Evolutionary conservation across 1,284 basidiomycete genomes (phyloP), one percentile per base, ranked within the genome.

Genomic region (Phaffia rhodozyma): DNA sequence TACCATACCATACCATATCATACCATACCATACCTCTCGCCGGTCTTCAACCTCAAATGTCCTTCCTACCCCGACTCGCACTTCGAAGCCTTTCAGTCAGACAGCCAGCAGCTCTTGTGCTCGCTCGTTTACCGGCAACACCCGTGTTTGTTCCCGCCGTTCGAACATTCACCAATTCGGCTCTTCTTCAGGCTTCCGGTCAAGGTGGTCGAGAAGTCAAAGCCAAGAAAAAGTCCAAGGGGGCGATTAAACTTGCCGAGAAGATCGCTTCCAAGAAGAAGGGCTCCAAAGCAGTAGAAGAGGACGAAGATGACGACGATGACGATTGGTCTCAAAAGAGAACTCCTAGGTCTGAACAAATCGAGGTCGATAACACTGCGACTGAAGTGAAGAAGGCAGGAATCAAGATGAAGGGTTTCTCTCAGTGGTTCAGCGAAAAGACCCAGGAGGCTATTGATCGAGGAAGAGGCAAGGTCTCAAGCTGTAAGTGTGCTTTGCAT

Each of bases 71-170:
- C 38, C 5, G 38, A 43, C 38, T 43, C 13, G 38, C 38, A 11
- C 13, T 43, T 2, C 84, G 84, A 86, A 81, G 60, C 30, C 38
- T 43, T 43, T 11, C 38, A 43, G 13, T 43, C 13, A 11, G 38
- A 16, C 38, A 43, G 38, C 38, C 38, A 11, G 38, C 38, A 7
- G 13, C 38, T 43, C 38, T 43, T 43, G 5, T 11, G 5, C 16
- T 16, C 13, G 16, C 38, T 16, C 13, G 13, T 43, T 43, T 43
- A 16, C 38, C 38, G 38, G 16, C 13, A 7, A 43, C 47, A 50
- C 51, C 51, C 20, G 43, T 48, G n/a, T 49, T 25, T 27, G 38
- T 55, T 11, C 53, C 53, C 32, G 25, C 38, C 25, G 29, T 55
- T 16, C 60, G 60, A 30, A 25, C 27, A 25, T 30, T 65, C 48